phyloP scores from a whole-genome alignment of 2,329 filamentous ascomycete species.

The Ophiostoma perfectum region DNA sequence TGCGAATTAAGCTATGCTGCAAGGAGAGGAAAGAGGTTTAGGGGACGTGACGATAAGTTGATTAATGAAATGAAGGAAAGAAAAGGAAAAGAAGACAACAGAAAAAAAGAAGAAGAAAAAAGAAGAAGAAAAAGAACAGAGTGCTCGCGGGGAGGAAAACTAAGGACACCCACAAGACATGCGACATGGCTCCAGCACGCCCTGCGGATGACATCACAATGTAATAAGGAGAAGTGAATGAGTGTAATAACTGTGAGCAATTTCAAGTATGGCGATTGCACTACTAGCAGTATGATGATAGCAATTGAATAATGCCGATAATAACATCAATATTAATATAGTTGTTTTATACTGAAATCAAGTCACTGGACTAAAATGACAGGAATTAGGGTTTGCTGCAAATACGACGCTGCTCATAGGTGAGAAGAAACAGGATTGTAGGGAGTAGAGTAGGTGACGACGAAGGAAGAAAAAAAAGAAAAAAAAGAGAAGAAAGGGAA shows the following conservation, averaged over 20 bases:
- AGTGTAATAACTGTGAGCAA: too few species aligned
- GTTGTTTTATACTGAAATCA: background rate
- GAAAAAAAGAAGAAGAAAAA: background rate
- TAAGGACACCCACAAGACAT: conserved; percentile 10
- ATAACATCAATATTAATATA: background rate
- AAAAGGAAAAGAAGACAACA: background rate
- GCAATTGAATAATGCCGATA: too few species aligned
- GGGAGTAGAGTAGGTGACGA: background rate
- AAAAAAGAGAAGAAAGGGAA: background rate
- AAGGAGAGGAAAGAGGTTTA: background rate
- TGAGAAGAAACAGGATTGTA: background rate
- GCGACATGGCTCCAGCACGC: conserved; percentile 12
- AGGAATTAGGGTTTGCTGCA: conserved; percentile 10
- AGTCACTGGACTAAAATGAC: background rate
- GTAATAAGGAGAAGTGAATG: background rate
- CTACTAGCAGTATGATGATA: too few species aligned
- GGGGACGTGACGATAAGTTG: background rate
- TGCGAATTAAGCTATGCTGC: background rate
- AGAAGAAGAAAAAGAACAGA: background rate
- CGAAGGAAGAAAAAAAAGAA: background rate
- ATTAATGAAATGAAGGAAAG: background rate
- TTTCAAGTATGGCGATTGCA: too few species aligned
- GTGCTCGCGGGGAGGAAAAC: background rate
- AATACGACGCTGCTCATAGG: conserved; percentile 10
- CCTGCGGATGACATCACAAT: conserved; percentile 22